A percentile compares a stretch with the other conserved stretches of the same genome.
These are phyloP conservation scores for Hericium rajendrae DNA, from an alignment of 768 basidiomycete species.

Conservation along the genomic window DNA sequence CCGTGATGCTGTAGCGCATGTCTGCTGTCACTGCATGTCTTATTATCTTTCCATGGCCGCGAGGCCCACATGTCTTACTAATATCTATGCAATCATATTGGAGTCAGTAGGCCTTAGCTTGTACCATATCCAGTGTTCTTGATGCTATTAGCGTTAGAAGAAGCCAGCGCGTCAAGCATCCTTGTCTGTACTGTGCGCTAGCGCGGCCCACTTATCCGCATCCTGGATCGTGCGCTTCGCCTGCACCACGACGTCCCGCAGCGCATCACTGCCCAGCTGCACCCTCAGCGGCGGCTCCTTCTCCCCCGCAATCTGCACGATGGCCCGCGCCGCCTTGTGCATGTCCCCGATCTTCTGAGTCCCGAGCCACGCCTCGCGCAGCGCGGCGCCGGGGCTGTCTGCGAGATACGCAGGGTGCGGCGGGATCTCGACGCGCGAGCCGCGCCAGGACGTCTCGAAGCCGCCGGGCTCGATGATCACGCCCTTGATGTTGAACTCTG, in stretches of 20 bases:
- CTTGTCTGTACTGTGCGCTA: background rate
- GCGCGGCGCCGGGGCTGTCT: background rate
- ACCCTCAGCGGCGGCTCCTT: background rate
- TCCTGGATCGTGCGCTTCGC: background rate
- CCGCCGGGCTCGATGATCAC: conserved; percentile 4
- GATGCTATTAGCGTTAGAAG: too few relatives aligned
- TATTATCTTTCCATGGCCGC: background rate
- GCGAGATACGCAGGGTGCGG: background rate
- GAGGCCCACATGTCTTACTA: background rate
- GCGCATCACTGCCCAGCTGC: conserved; percentile 1
- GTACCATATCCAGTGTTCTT: too few relatives aligned
- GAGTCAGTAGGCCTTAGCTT: too few relatives aligned
- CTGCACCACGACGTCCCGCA: background rate
- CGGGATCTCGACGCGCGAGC: background rate
- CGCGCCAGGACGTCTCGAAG: background rate
- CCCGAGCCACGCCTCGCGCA: background rate
- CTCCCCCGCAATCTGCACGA: background rate
- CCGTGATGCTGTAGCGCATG: background rate
- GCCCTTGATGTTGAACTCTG: conserved; percentile 2
- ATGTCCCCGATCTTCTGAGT: background rate
- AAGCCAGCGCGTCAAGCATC: too few relatives aligned
- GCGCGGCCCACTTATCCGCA: background rate
- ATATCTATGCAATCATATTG: background rate
- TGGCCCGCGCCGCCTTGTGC: background rate
- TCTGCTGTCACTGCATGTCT: background rate